These are phyloP conservation scores for Pythium periplocum DNA, from an alignment of 352 stramenopile species.

Conservation along the genomic window DNA sequence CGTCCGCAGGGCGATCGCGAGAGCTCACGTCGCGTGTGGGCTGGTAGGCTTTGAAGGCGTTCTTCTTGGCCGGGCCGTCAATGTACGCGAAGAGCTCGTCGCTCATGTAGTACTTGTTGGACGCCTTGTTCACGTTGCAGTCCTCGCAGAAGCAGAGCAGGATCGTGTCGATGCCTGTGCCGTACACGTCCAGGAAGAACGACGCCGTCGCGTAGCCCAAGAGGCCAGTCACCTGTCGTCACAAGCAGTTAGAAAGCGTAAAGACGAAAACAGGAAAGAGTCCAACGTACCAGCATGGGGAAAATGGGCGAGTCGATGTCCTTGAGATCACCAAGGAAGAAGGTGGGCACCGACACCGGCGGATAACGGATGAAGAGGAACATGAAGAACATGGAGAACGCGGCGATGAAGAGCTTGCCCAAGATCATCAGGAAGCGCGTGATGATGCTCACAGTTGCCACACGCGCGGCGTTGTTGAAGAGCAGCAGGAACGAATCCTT, in stretches of 20 bases:
- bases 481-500: conserved; percentile 95
- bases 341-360: conserved; percentile 44
- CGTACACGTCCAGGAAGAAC: conserved; percentile 82
- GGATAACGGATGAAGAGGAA: conserved; percentile 76
- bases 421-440: conserved; percentile 80
- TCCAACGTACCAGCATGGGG: conserved; percentile 53
- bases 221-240: conserved; percentile 42
- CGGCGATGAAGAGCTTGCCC: conserved; percentile 86
- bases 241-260: not conserved
- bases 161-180: conserved; percentile 81
- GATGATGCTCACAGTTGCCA: conserved; percentile 84
- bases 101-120: conserved; percentile 80
- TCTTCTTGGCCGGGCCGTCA: conserved; percentile 71
- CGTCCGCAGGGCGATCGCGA: conserved; percentile 10
- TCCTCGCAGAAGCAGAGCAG: conserved; percentile 86
- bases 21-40: conserved; percentile 19
- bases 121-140: conserved; percentile 75
- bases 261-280: not conserved
- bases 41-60: conserved; percentile 60
- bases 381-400: conserved; percentile 74
- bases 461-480: conserved; percentile 90
- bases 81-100: conserved; percentile 80
- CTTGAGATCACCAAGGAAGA: conserved; percentile 68
- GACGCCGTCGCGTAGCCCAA: conserved; percentile 66
- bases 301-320: conserved; percentile 71